These are phyloP conservation scores for Monosporascus sp. DNA, from an alignment of 2,329 filamentous ascomycete genomes.

Conservation along the genomic window DNA sequence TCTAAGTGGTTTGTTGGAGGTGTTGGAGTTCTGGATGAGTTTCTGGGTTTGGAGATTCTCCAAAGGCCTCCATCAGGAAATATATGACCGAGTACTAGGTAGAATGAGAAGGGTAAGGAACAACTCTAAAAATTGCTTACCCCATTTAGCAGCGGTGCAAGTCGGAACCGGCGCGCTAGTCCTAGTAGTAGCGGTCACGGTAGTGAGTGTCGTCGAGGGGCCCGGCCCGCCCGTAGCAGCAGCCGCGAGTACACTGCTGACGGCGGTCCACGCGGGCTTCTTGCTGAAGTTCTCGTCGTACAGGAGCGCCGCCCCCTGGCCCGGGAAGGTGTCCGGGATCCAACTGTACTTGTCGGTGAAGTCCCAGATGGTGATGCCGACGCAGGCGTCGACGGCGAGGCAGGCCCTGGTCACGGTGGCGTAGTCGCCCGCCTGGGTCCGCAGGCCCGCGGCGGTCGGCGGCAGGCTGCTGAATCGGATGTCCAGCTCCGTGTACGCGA, in stretches of 20 bases:
- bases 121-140: too few species aligned
- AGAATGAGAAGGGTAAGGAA: too few species aligned
- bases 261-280: constrained; percentile 34
- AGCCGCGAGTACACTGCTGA: constrained; percentile 32
- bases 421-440: constrained; percentile 44
- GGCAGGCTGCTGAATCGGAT: constrained; percentile 46
- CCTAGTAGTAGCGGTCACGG: constrained; percentile 1
- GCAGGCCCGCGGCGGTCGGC: constrained; percentile 32
- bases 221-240: constrained; percentile 12
- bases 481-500: constrained; percentile 59
- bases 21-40: too few species aligned
- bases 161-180: neutral
- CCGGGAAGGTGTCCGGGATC: constrained; percentile 32
- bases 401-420: constrained; percentile 31
- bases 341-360: constrained; percentile 38
- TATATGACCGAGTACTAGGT: too few species aligned
- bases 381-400: constrained; percentile 29
- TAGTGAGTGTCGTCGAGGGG: constrained; percentile 3
- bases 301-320: constrained; percentile 32
- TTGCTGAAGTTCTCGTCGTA: constrained; percentile 31
- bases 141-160: neutral
- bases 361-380: constrained; percentile 39
- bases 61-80: too few species aligned
- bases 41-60: too few species aligned
- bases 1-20: neutral